phyloP scores from a whole-genome alignment of 1,284 basidiomycete genomes.

The Ganoderma boninense region DNA sequence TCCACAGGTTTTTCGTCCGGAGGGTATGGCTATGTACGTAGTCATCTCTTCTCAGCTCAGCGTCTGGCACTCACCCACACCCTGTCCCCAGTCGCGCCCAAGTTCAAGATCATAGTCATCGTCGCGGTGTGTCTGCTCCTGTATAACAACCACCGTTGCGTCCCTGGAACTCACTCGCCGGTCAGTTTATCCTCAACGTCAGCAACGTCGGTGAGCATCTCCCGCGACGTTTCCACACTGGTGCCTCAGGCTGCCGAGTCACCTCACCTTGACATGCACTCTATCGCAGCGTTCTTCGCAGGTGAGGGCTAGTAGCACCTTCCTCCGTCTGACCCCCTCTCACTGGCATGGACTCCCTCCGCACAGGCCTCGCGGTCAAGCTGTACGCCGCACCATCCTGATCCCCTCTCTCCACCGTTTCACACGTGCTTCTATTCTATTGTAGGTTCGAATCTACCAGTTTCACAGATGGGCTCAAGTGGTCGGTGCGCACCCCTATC shows the following conservation, averaged over 20 bases:
- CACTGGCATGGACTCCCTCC: too few relatives aligned
- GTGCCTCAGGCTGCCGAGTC: too few relatives aligned
- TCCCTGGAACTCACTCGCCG: background rate
- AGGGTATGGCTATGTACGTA: constrained; percentile 20
- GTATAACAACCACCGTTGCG: background rate
- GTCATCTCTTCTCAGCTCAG: background rate
- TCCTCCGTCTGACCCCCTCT: too few relatives aligned
- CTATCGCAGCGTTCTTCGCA: background rate
- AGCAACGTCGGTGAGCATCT: constrained; percentile 17
- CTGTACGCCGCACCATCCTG: too few relatives aligned
- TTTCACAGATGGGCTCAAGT: too few relatives aligned
- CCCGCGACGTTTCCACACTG: too few relatives aligned
- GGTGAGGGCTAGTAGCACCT: too few relatives aligned
- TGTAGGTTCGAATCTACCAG: too few relatives aligned
- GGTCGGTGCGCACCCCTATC: too few relatives aligned
- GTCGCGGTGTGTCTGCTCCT: constrained; percentile 3
- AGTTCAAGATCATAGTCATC: constrained; percentile 6
- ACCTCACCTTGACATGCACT: too few relatives aligned
- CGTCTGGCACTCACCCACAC: background rate
- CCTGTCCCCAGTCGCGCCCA: constrained; percentile 5
- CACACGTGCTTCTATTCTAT: background rate
- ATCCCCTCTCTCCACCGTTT: background rate
- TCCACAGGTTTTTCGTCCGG: constrained; percentile 15
- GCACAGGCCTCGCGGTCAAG: too few relatives aligned
- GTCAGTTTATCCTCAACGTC: constrained; percentile 8